Evolutionary conservation across 2,329 filamentous ascomycete species (phyloP).

Genomic region (Fusarium chuoi): DNA sequence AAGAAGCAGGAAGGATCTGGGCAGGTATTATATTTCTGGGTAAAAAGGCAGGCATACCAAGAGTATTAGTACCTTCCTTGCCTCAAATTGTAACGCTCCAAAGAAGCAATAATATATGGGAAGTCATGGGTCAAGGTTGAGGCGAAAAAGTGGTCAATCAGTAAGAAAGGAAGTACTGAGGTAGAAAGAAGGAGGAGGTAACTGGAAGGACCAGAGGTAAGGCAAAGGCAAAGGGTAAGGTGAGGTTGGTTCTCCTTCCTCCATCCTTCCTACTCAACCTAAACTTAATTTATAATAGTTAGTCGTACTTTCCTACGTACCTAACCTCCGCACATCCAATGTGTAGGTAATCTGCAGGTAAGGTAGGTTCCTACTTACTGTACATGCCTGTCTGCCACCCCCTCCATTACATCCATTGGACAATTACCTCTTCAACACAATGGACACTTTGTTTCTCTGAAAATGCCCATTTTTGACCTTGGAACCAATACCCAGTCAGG

Average conservation of each 20-base stretch:
- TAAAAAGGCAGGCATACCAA: background rate
- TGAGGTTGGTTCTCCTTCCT: slow-evolving; percentile 15
- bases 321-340: background rate
- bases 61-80: background rate
- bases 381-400: background rate
- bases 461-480: slow-evolving; percentile 12
- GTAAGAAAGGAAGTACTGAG: background rate
- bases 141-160: slow-evolving; percentile 13
- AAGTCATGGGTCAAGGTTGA: slow-evolving; percentile 14
- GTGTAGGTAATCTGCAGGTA: too few relatives aligned
- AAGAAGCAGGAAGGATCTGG: slow-evolving; percentile 1
- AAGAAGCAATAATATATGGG: slow-evolving; percentile 22
- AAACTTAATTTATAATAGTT: slow-evolving; percentile 22
- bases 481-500: background rate
- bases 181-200: background rate
- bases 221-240: background rate
- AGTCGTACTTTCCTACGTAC: slow-evolving; percentile 2
- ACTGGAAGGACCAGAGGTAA: background rate
- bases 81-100: background rate
- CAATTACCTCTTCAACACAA: background rate
- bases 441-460: slow-evolving; percentile 13
- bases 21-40: slow-evolving; percentile 22
- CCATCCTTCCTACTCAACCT: background rate
- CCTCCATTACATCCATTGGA: background rate
- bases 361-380: background rate